A percentile compares a stretch with the other conserved stretches of the same genome.
These are phyloP conservation scores for Oryza glaberrima DNA, from an alignment of 176 grass and related monocot species.

Conservation along the genomic window DNA sequence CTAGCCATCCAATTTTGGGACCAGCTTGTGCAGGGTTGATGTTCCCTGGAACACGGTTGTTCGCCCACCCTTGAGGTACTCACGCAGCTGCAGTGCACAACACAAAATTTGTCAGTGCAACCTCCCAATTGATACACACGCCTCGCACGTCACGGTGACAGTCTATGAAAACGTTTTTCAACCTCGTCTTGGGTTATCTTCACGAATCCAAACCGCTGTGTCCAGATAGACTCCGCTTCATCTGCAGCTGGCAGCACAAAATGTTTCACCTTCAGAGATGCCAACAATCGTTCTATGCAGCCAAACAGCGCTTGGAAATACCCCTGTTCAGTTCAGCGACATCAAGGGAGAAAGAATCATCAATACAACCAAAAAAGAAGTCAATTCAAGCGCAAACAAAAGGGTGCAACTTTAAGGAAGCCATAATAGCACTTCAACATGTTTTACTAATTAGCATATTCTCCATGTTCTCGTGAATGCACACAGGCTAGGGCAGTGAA, in stretches of 20 bases:
- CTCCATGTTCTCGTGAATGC: too few species aligned
- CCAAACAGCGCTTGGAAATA: conserved; percentile 80
- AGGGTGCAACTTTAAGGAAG: background rate
- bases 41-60: conserved; percentile 81
- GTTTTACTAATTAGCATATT: too few species aligned
- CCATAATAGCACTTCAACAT: background rate
- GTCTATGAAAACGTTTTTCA: conserved; percentile 27
- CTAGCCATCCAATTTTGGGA: conserved; percentile 35
- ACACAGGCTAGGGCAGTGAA: too few species aligned
- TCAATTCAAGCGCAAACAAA: conserved; percentile 31
- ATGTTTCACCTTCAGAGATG: conserved; percentile 74
- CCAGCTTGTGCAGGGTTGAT: conserved; percentile 78
- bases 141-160: background rate
- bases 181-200: conserved; percentile 86
- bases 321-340: conserved; percentile 58
- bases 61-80: conserved; percentile 74
- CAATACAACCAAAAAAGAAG: background rate
- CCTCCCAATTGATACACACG: background rate
- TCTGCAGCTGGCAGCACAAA: conserved; percentile 88
- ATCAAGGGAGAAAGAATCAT: conserved; percentile 33
- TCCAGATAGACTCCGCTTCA: conserved; percentile 88
- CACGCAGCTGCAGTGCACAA: conserved; percentile 55
- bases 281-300: conserved; percentile 72
- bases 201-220: conserved; percentile 74
- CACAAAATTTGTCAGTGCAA: conserved; percentile 29